A percentile compares a stretch with the other conserved stretches of the same genome.
Evolutionary conservation across 805 yeast genomes (phyloP).

Genomic region (Starmerella sp.): DNA sequence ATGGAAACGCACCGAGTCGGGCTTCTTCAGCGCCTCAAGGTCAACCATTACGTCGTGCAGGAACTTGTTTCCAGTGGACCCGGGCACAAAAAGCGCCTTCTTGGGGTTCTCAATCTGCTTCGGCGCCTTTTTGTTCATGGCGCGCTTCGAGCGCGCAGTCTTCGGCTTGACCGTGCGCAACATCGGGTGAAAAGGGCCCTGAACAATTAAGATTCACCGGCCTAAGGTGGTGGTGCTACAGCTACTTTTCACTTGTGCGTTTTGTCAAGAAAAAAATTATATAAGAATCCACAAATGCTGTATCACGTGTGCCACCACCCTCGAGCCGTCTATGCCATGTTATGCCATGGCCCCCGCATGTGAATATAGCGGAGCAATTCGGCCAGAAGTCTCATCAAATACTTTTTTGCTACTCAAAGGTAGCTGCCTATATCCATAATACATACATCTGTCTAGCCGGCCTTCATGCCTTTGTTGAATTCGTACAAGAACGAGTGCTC

Average conservation of each 20-base stretch:
- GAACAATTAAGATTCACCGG: neutral
- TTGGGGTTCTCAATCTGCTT: slow-evolving; percentile 83
- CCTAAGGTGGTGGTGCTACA: neutral
- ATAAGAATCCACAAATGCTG: neutral
- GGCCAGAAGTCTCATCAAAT: too few relatives aligned
- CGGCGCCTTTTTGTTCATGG: slow-evolving; percentile 76
- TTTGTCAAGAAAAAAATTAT: neutral
- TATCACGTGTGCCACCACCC: neutral
- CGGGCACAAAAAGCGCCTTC: slow-evolving; percentile 84
- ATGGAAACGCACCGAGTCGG: slow-evolving; percentile 72
- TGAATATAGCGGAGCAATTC: too few relatives aligned
- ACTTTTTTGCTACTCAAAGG: neutral
- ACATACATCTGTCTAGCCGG: neutral
- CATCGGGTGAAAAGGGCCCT: slow-evolving; percentile 6
- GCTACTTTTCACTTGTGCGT: neutral
- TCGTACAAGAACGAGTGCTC: slow-evolving; percentile 21
- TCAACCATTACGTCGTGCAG: slow-evolving; percentile 86
- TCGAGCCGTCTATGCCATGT: too few relatives aligned
- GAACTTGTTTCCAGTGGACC: slow-evolving; percentile 63
- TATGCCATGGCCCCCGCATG: too few relatives aligned
- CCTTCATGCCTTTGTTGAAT: slow-evolving; percentile 6
- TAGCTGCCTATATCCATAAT: too few relatives aligned
- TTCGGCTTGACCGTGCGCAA: slow-evolving; percentile 62
- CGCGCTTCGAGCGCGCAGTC: slow-evolving; percentile 92
- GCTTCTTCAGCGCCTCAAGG: slow-evolving; percentile 80